Evolutionary conservation across 2,329 filamentous ascomycete species (phyloP).

Genomic region (Decorospora gaudefroyi): DNA sequence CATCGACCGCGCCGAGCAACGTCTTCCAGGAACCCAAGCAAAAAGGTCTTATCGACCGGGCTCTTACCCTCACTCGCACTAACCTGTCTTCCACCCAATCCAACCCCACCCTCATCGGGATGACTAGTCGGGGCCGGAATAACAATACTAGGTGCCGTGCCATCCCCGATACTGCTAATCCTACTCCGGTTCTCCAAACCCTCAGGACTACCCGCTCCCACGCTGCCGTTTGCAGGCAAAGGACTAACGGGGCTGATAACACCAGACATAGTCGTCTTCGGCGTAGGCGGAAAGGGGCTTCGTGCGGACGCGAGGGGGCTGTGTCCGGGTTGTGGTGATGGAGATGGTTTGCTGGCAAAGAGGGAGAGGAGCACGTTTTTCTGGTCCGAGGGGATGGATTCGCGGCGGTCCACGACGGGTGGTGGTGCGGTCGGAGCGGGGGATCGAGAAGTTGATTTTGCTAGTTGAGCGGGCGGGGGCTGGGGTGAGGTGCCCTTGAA

Average conservation of each 20-base stretch:
- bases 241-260: slow-evolving; percentile 48
- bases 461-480: slow-evolving; percentile 13
- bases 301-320: slow-evolving; percentile 26
- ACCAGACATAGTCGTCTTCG: slow-evolving; percentile 41
- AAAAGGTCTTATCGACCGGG: slow-evolving; percentile 73
- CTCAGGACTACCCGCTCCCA: slow-evolving; percentile 33
- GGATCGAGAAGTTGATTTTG: slow-evolving; percentile 14
- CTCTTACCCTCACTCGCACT: slow-evolving; percentile 33
- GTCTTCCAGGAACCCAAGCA: slow-evolving; percentile 73
- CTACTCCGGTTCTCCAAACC: slow-evolving; percentile 34
- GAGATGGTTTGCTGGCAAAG: slow-evolving; percentile 33
- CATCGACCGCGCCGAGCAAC: slow-evolving; percentile 46
- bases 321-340: slow-evolving; percentile 19
- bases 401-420: slow-evolving; percentile 32
- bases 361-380: slow-evolving; percentile 46
- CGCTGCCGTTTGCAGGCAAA: slow-evolving; percentile 35
- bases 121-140: slow-evolving; percentile 25
- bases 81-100: slow-evolving; percentile 5
- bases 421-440: slow-evolving; percentile 11
- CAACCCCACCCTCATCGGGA: slow-evolving; percentile 7
- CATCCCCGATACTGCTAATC: slow-evolving; percentile 45
- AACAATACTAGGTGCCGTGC: slow-evolving; percentile 20
- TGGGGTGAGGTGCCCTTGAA: slow-evolving; percentile 26
- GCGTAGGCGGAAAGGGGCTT: slow-evolving; percentile 35
- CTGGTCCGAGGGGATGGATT: slow-evolving; percentile 38